Base-by-base conservation (phyloP, 2,329 filamentous ascomycete species). In the Escovopsis sp. region DNA sequence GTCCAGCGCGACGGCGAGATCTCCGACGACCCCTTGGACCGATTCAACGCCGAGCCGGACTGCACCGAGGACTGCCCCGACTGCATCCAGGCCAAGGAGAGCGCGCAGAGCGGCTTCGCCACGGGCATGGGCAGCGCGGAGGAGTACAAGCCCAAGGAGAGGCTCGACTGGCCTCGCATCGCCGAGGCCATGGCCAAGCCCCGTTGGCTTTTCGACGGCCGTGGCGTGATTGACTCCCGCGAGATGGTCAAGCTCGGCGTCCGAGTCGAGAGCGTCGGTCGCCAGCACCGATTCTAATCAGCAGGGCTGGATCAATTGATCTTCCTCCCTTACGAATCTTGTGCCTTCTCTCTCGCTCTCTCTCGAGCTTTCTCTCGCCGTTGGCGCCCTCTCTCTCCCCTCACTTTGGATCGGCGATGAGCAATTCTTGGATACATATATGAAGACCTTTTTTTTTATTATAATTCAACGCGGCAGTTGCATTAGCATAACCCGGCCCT, bases 161-260 rank as follows among this genome's bases (percentile, higher is more conserved):
- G 56, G 32, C 52, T 74, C 14, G 67, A 74, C 57, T 75, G 71
- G 71, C 60, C 58, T 42, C 63, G 58, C 54, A 68, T 74, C 35
- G 60, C 68, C 36, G 53, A 61, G 40, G 54, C 57, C 47, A 73
- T 74, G 69, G 61, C 60, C 39, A 66, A 68, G 57, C 71, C 71
- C 10, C 67, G 65, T 43, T 73, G 69, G 68, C 59, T 74, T 24
- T 75, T 75, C 56, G 71, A 75, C 45, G 71, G 71, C n/a, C 67
- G 68, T 42, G 69, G 70, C 33, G 64, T 73, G 27, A 64, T 74
- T 37, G 67, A 74, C 48, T 62, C 61, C 14, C 55, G 57, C 16
- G 60, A 64, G 48, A 65, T 73, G 62, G 58, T 59, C 33, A 65
- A 64, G 57, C 56, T 74, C n/a, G 70, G 67, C 12, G 61, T 74